phyloP scores from a whole-genome alignment of 805 yeast genomes.

The Cyberlindnera veronae region DNA sequence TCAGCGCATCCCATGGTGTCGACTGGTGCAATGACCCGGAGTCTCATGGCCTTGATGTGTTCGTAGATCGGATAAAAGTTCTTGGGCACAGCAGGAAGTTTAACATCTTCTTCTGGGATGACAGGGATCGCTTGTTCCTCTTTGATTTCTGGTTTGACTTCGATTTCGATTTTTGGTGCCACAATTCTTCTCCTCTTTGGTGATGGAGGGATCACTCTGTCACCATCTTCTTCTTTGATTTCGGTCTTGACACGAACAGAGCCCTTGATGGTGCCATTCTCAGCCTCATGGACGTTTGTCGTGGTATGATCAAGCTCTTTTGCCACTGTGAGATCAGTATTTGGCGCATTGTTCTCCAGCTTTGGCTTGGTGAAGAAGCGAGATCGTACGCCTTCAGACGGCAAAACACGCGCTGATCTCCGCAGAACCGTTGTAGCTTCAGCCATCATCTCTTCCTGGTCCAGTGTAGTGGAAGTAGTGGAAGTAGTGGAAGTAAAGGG shows the following conservation, averaged over 20 bases:
- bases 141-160: slow-evolving; percentile 3
- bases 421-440: slow-evolving; percentile 1
- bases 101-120: not conserved
- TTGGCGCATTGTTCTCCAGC: not conserved
- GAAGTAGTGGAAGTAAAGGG: no score
- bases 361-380: slow-evolving; percentile 4
- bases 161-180: slow-evolving; percentile 2
- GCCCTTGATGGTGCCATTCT: not conserved
- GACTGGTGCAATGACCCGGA: slow-evolving; percentile 71
- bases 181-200: slow-evolving; percentile 8
- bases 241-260: slow-evolving; percentile 3
- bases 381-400: slow-evolving; percentile 1
- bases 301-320: no score
- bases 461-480: no score
- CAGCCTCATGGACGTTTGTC: no score
- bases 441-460: not conserved
- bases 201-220: slow-evolving; percentile 3
- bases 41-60: slow-evolving; percentile 63
- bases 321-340: not conserved
- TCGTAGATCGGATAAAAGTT: slow-evolving; percentile 57
- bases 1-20: slow-evolving; percentile 84
- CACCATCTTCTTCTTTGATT: slow-evolving; percentile 8
- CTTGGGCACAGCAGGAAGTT: slow-evolving; percentile 29
- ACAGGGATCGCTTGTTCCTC: not conserved
- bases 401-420: slow-evolving; percentile 3